Conservation (phyloP, 2,329 filamentous ascomycete species). For the Epichloe uncinata region DNA sequence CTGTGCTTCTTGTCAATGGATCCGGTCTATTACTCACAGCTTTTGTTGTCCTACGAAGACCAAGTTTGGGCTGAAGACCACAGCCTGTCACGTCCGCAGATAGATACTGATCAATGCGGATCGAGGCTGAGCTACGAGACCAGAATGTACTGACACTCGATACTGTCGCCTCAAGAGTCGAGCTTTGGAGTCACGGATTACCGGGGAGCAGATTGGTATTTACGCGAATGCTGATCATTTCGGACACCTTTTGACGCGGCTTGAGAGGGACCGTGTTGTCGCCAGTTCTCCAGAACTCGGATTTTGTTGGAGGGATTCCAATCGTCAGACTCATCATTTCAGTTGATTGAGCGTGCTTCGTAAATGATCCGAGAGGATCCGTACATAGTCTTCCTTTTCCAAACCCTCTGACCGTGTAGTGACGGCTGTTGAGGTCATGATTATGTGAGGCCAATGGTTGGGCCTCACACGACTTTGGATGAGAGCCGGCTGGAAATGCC, state of each 20-base stretch:
- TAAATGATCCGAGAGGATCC: conserved; percentile 24
- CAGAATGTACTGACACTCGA: background rate
- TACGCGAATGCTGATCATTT: background rate
- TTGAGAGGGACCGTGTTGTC: background rate
- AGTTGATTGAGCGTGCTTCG: conserved; percentile 10
- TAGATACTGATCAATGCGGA: background rate
- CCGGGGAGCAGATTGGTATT: background rate
- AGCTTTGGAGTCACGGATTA: background rate
- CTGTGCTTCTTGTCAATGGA: background rate
- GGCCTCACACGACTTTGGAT: background rate
- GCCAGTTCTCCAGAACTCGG: background rate
- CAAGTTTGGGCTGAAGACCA: background rate
- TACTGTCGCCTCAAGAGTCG: background rate
- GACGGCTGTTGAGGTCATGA: background rate
- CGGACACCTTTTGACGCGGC: background rate
- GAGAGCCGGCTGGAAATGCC: background rate
- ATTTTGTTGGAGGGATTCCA: background rate
- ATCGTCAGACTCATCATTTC: background rate
- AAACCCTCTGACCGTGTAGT: conserved; percentile 1
- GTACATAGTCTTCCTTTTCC: conserved; percentile 21
- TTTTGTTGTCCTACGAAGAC: background rate
- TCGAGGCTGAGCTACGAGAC: background rate
- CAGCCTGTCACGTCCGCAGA: background rate
- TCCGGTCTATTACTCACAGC: background rate
- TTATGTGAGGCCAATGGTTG: background rate